Percentiles rank a stretch among this genome's conserved stretches.
Evolutionary conservation across 768 basidiomycete genomes (phyloP).

Genomic region (Stropharia rugosoannulata): DNA sequence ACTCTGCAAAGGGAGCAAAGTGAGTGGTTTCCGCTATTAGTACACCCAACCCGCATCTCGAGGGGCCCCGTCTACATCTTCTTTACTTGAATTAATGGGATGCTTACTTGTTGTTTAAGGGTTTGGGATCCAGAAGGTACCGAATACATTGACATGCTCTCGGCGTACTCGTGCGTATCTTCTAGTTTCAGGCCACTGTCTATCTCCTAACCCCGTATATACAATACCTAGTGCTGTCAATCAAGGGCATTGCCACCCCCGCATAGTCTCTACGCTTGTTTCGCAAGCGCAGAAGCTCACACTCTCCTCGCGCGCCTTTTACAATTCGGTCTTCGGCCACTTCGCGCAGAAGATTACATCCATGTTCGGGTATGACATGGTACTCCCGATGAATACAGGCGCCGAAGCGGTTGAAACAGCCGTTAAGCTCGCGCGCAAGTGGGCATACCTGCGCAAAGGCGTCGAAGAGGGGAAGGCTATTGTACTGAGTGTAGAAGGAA

Average conservation of each 20-base stretch:
- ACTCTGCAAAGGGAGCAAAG: conserved; percentile 86
- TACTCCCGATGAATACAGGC: conserved; percentile 98
- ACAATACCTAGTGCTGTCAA: conserved; percentile 68
- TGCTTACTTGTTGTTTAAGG: conserved; percentile 24
- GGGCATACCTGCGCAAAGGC: conserved; percentile 91
- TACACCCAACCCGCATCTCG: conserved; percentile 8
- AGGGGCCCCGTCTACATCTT: neutral
- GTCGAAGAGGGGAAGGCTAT: conserved; percentile 82
- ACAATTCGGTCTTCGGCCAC: conserved; percentile 88
- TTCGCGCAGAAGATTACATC: conserved; percentile 84
- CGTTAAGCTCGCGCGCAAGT: conserved; percentile 95
- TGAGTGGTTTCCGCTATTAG: conserved; percentile 51
- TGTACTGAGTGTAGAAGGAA: conserved; percentile 82
- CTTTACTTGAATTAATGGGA: neutral
- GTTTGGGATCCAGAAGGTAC: conserved; percentile 96
- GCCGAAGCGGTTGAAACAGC: conserved; percentile 98
- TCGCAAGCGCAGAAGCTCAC: conserved; percentile 89
- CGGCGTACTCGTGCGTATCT: conserved; percentile 85
- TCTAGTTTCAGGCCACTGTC: neutral
- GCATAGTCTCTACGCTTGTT: conserved; percentile 77
- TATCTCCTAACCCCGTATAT: neutral
- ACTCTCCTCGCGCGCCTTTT: conserved; percentile 93
- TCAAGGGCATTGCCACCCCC: conserved; percentile 94
- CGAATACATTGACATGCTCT: conserved; percentile 97
- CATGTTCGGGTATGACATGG: conserved; percentile 92